Evolutionary conservation across 805 yeast species (phyloP), one percentile per base, ranked within the genome.

Genomic region (Kodamaea fukazawae): DNA sequence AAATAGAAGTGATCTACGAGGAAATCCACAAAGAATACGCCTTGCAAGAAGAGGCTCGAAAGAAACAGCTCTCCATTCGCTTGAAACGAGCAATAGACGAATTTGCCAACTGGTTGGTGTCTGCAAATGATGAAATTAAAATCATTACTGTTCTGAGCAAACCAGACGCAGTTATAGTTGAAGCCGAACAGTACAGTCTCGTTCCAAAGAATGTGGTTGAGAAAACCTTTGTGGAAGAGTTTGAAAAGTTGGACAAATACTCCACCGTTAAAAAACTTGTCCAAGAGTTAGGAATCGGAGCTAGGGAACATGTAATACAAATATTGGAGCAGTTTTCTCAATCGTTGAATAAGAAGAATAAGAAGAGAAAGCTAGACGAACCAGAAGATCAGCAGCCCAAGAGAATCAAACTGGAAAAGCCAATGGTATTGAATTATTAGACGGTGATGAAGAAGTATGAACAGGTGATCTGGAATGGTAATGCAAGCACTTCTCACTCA

Each of bases 1-100:
- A 65, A 30, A 36, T 63, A 3, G 51, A 43, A 3, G 41, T 54
- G 14, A 57, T 68, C 9, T 63, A 57, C 35, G 59, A 57, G 7
- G 52, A 51, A 5, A 44, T 68, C 32, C 53, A 52, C 32, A 43
- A 44, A 32, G 69, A 62, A 8, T 42, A 45, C 17, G 49, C 49
- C 9, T 26, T 36, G 1, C 52, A 47, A 20, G 47, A 49, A 29
- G 45, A 53, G 22, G 25, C 38, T 16, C 43, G 41, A 17, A 23
- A 40, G 17, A 33, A 38, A 4, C 40, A 26, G 3, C 41, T 50
- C 26, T 46, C 47, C 18, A 42, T 33, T n/a, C 45, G 41, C 2
- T 39, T 61, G 27, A 27, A 28, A 8, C 32, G n/a, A 17, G 30
- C 31, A 2, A 35, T 42, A 5, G 36, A 38, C 9, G 37, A 32